Evolutionary conservation across 2,329 filamentous ascomycete genomes (phyloP).

Genomic region (Madurella mycetomatis): DNA sequence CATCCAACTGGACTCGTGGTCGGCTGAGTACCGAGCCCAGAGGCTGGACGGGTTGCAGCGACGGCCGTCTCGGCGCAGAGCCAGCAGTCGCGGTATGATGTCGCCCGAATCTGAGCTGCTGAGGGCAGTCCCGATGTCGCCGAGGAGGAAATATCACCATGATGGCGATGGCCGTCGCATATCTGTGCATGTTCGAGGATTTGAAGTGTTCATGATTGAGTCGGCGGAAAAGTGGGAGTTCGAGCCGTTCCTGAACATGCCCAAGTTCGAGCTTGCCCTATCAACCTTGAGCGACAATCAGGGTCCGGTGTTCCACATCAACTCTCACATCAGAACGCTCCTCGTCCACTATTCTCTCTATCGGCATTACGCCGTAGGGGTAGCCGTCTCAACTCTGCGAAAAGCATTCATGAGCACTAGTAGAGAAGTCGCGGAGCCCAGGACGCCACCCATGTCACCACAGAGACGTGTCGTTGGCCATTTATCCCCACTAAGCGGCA

Average conservation of each 20-base stretch:
- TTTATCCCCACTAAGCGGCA: slow-evolving; percentile 20
- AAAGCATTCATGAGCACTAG: slow-evolving; percentile 60
- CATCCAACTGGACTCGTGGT: slow-evolving; percentile 82
- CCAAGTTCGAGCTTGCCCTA: slow-evolving; percentile 80
- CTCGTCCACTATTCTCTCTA: slow-evolving; percentile 88
- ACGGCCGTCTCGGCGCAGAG: slow-evolving; percentile 61
- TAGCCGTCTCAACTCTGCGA: slow-evolving; percentile 71
- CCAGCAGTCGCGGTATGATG: slow-evolving; percentile 65
- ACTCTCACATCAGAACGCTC: slow-evolving; percentile 73
- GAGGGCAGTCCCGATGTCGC: slow-evolving; percentile 45
- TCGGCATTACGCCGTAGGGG: slow-evolving; percentile 82
- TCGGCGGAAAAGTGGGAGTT: slow-evolving; percentile 76
- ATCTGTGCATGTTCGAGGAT: slow-evolving; percentile 71
- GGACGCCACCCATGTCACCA: slow-evolving; percentile 27
- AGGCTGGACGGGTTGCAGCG: slow-evolving; percentile 61
- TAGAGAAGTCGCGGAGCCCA: slow-evolving; percentile 37
- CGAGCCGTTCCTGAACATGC: slow-evolving; percentile 81
- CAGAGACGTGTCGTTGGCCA: slow-evolving; percentile 24
- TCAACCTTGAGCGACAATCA: slow-evolving; percentile 82
- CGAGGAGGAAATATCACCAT: slow-evolving; percentile 53
- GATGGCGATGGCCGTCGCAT: slow-evolving; percentile 74
- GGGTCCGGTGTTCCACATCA: slow-evolving; percentile 82
- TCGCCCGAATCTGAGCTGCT: slow-evolving; percentile 64
- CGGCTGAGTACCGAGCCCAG: slow-evolving; percentile 82
- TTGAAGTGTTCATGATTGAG: slow-evolving; percentile 90